phyloP scores from a whole-genome alignment of 129 eudicot genomes.

The Glebionis coronaria region DNA sequence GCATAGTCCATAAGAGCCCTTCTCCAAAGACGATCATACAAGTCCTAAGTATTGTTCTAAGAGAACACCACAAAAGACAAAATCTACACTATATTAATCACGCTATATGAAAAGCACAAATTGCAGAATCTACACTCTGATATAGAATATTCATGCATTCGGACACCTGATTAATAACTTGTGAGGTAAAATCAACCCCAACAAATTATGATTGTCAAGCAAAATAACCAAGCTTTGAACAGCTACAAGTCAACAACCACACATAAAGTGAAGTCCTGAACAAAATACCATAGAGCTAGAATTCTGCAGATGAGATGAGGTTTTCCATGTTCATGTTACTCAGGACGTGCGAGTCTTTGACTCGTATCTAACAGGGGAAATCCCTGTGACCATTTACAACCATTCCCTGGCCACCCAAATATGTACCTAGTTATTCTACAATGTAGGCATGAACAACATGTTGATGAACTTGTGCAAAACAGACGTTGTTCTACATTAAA shows the following conservation, averaged over 20 bases:
- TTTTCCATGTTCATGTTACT: no score
- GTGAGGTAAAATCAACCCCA: slow-evolving; percentile 18
- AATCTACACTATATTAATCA: not conserved
- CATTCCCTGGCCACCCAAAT: not conserved
- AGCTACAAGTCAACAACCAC: slow-evolving; percentile 19
- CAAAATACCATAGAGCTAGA: slow-evolving; percentile 15
- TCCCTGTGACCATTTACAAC: no score
- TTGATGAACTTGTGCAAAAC: not conserved
- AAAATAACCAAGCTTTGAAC: slow-evolving; percentile 8
- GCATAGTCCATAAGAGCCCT: slow-evolving; percentile 10
- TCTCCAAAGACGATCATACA: slow-evolving; percentile 10
- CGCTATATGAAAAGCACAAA: not conserved
- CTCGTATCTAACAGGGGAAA: no score
- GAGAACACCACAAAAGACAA: not conserved
- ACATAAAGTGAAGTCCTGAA: not conserved
- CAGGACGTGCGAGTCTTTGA: no score
- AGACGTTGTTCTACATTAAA: not conserved
- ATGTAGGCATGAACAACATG: slow-evolving; percentile 8
- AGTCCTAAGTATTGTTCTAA: not conserved
- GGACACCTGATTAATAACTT: slow-evolving; percentile 15
- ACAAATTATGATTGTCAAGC: slow-evolving; percentile 5
- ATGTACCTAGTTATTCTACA: slow-evolving; percentile 14
- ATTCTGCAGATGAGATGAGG: not conserved
- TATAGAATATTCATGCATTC: not conserved
- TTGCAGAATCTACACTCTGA: not conserved